phyloP scores from a whole-genome alignment of 148 eudicot genomes.

The Camellia granthamiana region DNA sequence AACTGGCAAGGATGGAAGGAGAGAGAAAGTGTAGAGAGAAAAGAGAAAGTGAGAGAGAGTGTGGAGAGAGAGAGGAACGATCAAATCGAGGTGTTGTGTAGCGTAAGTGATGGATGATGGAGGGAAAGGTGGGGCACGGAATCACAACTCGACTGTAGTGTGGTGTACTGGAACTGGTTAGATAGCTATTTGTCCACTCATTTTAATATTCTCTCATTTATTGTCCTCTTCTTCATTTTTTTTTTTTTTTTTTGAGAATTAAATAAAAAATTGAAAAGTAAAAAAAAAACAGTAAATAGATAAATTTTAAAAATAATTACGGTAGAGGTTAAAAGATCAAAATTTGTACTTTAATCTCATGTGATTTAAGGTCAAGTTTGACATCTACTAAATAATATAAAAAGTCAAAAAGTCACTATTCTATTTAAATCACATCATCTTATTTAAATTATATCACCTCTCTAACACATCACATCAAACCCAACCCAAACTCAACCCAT shows the following conservation, averaged over 20 bases:
- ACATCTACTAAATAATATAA: no score
- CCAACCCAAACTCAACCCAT: no score
- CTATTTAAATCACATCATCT: no score
- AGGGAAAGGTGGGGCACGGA: constrained; percentile 24
- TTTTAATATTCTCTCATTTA: constrained; percentile 15
- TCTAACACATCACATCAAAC: no score
- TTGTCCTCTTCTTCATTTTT: background rate
- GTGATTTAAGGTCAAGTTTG: no score
- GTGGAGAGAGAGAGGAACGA: constrained; percentile 24
- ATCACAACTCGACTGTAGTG: constrained; percentile 12
- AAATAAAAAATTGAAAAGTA: background rate
- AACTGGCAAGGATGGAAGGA: constrained; percentile 27
- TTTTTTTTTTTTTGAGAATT: no score
- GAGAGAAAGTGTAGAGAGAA: constrained; percentile 23
- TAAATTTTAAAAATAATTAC: no score
- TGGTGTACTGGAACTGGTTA: constrained; percentile 13
- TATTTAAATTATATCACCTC: no score
- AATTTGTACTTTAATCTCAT: no score
- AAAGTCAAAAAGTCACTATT: no score
- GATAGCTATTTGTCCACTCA: constrained; percentile 18
- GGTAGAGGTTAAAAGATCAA: no score
- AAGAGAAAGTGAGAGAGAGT: constrained; percentile 16
- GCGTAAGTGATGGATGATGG: constrained; percentile 18
- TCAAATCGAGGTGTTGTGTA: constrained; percentile 43
- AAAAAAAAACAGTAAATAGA: background rate